These are phyloP conservation scores for Diaporthe citriasiana DNA, from an alignment of 2,329 filamentous ascomycete species.

Conservation along the genomic window DNA sequence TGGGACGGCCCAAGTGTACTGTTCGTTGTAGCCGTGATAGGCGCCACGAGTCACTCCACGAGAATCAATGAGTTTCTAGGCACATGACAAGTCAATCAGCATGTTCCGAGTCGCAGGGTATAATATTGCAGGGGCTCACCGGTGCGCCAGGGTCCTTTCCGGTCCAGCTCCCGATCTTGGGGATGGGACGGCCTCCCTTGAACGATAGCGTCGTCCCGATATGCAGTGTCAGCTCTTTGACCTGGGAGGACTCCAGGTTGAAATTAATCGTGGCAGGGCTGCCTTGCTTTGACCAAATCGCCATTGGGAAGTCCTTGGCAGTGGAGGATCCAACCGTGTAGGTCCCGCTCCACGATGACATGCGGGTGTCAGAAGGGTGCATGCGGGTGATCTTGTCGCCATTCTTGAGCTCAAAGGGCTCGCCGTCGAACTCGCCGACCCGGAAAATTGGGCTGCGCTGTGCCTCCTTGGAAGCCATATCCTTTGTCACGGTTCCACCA, in stretches of 20 bases:
- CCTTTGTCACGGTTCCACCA: slow-evolving; percentile 61
- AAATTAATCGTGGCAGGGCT: slow-evolving; percentile 65
- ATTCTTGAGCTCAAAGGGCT: slow-evolving; percentile 69
- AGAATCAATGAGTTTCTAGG: slow-evolving; percentile 65
- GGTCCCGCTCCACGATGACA: slow-evolving; percentile 65
- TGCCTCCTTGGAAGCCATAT: slow-evolving; percentile 61
- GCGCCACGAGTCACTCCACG: slow-evolving; percentile 70
- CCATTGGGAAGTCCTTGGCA: slow-evolving; percentile 68
- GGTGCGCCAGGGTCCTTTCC: slow-evolving; percentile 46
- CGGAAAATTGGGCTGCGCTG: slow-evolving; percentile 62
- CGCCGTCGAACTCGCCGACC: slow-evolving; percentile 71
- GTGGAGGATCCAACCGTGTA: slow-evolving; percentile 66
- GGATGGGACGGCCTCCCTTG: slow-evolving; percentile 66
- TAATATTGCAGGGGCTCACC: not conserved
- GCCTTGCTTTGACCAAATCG: slow-evolving; percentile 65
- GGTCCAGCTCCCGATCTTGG: slow-evolving; percentile 53
- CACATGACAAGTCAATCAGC: slow-evolving; percentile 42
- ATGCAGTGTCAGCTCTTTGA: slow-evolving; percentile 62
- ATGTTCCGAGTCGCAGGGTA: not conserved
- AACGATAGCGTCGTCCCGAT: slow-evolving; percentile 71
- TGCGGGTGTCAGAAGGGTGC: slow-evolving; percentile 69
- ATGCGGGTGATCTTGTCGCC: slow-evolving; percentile 70
- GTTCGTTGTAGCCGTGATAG: slow-evolving; percentile 69
- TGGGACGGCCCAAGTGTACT: slow-evolving; percentile 67
- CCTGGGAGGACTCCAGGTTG: slow-evolving; percentile 56